A percentile compares a stretch with the other conserved stretches of the same genome.
These are phyloP conservation scores for Pseudopyricularia cyperi DNA, from an alignment of 2,329 filamentous ascomycete species.

Conservation along the genomic window DNA sequence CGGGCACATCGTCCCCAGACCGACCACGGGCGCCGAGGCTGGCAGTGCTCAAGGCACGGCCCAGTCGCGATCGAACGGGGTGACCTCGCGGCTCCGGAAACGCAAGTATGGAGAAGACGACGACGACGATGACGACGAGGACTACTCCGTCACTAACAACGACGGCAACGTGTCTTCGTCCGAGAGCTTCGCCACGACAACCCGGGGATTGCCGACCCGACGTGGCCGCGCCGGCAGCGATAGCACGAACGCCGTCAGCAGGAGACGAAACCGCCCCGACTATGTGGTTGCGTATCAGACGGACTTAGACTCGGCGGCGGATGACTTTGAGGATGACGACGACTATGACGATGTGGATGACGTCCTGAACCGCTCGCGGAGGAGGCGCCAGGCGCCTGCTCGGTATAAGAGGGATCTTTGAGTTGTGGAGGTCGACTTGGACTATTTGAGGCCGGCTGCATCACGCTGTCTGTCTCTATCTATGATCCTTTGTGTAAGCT, in stretches of 20 bases:
- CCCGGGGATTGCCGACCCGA: not conserved
- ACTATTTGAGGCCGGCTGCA: too few species aligned
- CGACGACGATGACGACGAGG: conserved; percentile 1
- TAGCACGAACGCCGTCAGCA: not conserved
- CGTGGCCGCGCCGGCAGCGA: not conserved
- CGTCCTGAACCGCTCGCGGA: not conserved
- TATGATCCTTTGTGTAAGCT: too few species aligned
- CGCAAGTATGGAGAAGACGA: conserved; percentile 4
- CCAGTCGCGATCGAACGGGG: not conserved
- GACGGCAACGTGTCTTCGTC: not conserved
- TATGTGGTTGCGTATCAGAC: not conserved
- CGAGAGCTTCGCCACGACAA: not conserved
- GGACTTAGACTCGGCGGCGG: not conserved
- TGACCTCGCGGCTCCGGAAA: conserved; percentile 2
- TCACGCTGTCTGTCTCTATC: too few species aligned
- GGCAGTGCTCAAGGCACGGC: not conserved
- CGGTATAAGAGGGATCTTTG: not conserved
- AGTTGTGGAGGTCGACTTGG: not conserved
- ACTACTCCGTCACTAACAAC: not conserved
- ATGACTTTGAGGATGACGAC: not conserved
- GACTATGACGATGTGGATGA: conserved; percentile 1
- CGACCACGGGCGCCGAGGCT: not conserved
- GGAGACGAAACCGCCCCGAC: not conserved
- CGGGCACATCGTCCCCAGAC: not conserved
- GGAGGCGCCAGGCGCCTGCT: not conserved